These are phyloP conservation scores for Colletotrichum sp. DNA, from an alignment of 2,329 filamentous ascomycete species.

Conservation along the genomic window DNA sequence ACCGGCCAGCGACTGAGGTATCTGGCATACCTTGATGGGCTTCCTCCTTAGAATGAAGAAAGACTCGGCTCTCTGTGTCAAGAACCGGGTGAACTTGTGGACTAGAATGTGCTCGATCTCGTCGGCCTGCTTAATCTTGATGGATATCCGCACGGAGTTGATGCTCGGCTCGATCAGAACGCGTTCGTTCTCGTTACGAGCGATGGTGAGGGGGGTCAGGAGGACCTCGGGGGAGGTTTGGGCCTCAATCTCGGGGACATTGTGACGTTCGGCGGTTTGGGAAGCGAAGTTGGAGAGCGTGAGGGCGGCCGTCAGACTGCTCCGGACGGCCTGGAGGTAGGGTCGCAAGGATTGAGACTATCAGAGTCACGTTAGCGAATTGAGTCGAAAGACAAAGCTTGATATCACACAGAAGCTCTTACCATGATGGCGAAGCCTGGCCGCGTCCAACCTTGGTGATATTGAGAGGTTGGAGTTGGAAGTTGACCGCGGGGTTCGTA, in stretches of 20 bases:
- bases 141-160: constrained; percentile 96
- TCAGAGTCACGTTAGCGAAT: constrained; percentile 25
- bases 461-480: constrained; percentile 11
- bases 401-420: neutral
- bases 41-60: constrained; percentile 98
- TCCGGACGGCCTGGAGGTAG: constrained; percentile 95
- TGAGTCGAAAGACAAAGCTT: neutral
- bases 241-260: constrained; percentile 97
- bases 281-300: constrained; percentile 97
- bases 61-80: constrained; percentile 93
- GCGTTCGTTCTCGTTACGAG: constrained; percentile 95
- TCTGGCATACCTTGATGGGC: constrained; percentile 77
- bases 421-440: constrained; percentile 20
- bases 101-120: constrained; percentile 98
- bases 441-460: constrained; percentile 18
- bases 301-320: constrained; percentile 90
- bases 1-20: neutral
- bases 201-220: constrained; percentile 86
- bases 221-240: constrained; percentile 92
- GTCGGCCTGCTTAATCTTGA: constrained; percentile 99
- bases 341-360: constrained; percentile 96
- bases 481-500: constrained; percentile 22
- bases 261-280: constrained; percentile 94
- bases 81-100: constrained; percentile 96
- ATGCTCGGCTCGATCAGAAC: constrained; percentile 96